Conservation (phyloP, 108 stramenopile species). For the Epithemia pelagica region DNA sequence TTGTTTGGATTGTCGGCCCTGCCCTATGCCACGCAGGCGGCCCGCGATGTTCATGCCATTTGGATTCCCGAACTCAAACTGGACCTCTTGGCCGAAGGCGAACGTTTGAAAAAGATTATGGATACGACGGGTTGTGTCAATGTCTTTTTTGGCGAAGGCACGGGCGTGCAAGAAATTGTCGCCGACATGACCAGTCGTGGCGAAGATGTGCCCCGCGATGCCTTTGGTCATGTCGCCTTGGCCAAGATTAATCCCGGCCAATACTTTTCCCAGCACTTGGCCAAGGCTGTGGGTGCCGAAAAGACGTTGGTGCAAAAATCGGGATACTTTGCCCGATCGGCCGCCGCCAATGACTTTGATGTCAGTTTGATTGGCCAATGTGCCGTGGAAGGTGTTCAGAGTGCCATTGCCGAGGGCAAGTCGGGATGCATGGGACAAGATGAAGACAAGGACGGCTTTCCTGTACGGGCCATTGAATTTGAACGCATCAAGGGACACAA, state of each 20-base stretch:
- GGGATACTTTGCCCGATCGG: constrained; percentile 86
- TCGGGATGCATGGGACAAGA: constrained; percentile 91
- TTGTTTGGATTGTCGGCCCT: constrained; percentile 16
- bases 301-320: constrained; percentile 88
- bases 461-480: constrained; percentile 87
- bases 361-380: constrained; percentile 74
- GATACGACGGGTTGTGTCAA: constrained; percentile 83
- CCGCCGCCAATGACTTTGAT: constrained; percentile 84
- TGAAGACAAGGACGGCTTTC: constrained; percentile 71
- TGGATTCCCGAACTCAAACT: constrained; percentile 82
- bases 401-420: constrained; percentile 59
- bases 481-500: constrained; percentile 88
- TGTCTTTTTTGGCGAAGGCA: constrained; percentile 87
- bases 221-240: constrained; percentile 86
- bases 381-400: constrained; percentile 67
- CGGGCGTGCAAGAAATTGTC: constrained; percentile 81
- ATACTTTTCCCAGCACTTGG: constrained; percentile 78
- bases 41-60: constrained; percentile 84
- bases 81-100: constrained; percentile 68
- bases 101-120: constrained; percentile 78
- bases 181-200: constrained; percentile 68
- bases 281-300: constrained; percentile 69
- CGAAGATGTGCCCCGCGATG: constrained; percentile 56
- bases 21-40: constrained; percentile 32
- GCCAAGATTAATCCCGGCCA: constrained; percentile 84